A percentile compares a stretch with the other conserved stretches of the same genome.
These are phyloP conservation scores for Dioscorea cayenensis DNA, from an alignment of 116 monocot genomes.

Conservation along the genomic window DNA sequence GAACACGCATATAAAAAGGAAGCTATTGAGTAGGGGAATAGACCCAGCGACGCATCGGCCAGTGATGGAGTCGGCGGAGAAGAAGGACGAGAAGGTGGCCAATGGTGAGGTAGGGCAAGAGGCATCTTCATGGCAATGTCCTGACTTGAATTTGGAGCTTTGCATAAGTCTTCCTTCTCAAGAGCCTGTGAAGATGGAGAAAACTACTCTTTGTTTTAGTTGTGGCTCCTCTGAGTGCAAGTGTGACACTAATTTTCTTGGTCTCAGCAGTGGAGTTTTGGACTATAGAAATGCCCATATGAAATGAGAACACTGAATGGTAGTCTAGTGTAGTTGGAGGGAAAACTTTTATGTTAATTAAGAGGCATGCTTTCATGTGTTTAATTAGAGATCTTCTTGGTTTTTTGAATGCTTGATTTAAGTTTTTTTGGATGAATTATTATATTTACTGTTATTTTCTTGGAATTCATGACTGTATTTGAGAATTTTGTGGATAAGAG, in stretches of 20 bases:
- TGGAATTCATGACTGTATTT: too few species aligned
- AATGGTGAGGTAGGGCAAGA: too few species aligned
- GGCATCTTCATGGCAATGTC: conserved; percentile 12
- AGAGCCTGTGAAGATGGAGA: conserved; percentile 16
- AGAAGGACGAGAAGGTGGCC: conserved; percentile 3
- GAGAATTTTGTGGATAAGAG: conserved; percentile 14
- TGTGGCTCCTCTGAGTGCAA: conserved; percentile 26
- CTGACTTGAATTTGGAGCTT: conserved; percentile 74
- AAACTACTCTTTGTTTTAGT: conserved; percentile 19
- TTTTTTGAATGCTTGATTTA: too few species aligned
- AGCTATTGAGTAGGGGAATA: conserved; percentile 65
- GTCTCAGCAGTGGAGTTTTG: conserved; percentile 14
- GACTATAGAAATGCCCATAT: conserved; percentile 16
- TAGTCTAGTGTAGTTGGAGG: not conserved
- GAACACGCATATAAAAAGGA: conserved; percentile 91
- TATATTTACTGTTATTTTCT: too few species aligned
- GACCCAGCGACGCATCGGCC: conserved; percentile 76
- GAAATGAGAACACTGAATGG: not conserved
- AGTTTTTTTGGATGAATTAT: too few species aligned
- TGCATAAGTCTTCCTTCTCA: conserved; percentile 62
- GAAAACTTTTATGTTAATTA: too few species aligned
- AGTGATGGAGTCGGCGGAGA: conserved; percentile 30
- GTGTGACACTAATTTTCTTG: conserved; percentile 11
- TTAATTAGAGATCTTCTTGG: too few species aligned
- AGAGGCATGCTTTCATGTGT: too few species aligned